phyloP scores from a whole-genome alignment of 768 basidiomycete genomes.

The Boletus sp. region DNA sequence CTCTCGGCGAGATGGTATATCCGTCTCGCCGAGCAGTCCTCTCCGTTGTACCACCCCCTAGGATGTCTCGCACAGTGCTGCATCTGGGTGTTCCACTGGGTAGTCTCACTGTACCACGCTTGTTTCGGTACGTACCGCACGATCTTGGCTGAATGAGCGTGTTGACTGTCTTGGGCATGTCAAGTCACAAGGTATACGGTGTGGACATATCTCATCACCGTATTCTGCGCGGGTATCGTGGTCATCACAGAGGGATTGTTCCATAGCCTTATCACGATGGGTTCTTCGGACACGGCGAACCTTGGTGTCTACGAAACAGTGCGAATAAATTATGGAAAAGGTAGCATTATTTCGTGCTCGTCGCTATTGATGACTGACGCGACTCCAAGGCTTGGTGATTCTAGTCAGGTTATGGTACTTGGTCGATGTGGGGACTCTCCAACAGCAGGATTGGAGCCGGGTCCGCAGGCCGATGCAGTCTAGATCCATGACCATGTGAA shows the following conservation, averaged over 20 bases:
- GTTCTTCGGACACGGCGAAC: constrained; percentile 6
- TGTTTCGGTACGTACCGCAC: constrained; percentile 14
- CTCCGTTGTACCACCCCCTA: constrained; percentile 21
- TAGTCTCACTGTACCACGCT: constrained; percentile 15
- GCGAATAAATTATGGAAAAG: constrained; percentile 14
- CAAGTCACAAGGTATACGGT: constrained; percentile 15
- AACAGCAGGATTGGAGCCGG: background rate
- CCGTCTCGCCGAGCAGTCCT: constrained; percentile 18
- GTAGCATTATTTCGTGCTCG: background rate
- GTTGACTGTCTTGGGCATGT: background rate
- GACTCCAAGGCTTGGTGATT: constrained; percentile 6
- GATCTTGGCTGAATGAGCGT: background rate
- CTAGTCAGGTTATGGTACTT: constrained; percentile 19
- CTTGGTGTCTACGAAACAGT: constrained; percentile 17
- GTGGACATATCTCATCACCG: constrained; percentile 14
- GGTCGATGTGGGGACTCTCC: background rate
- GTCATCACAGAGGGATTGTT: constrained; percentile 20
- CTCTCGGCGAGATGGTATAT: constrained; percentile 20
- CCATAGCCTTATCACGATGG: constrained; percentile 14
- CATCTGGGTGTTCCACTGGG: constrained; percentile 26
- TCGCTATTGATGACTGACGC: background rate
- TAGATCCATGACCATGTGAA: constrained; percentile 21
- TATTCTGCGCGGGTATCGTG: constrained; percentile 14
- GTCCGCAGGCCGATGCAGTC: background rate
- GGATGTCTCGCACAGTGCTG: constrained; percentile 26